phyloP scores from a whole-genome alignment of 768 basidiomycete genomes.

The Boletus patriciae region DNA sequence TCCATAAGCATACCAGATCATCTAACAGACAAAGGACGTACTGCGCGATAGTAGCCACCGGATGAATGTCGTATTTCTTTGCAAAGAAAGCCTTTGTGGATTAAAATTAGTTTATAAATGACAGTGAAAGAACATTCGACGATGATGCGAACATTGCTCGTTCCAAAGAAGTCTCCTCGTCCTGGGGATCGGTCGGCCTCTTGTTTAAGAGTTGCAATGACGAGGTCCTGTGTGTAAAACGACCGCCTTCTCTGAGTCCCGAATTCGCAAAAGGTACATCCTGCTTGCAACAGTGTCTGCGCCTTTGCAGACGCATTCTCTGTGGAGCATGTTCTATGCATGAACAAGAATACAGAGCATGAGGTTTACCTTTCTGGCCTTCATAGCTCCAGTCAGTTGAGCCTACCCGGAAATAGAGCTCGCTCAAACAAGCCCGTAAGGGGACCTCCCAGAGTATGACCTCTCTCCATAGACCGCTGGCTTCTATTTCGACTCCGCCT shows the following conservation, averaged over 20 bases:
- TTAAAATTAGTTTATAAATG: not conserved
- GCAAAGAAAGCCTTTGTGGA: constrained; percentile 76
- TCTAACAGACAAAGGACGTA: constrained; percentile 39
- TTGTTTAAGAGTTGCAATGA: constrained; percentile 64
- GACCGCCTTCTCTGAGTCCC: constrained; percentile 82
- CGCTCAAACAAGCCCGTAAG: constrained; percentile 87
- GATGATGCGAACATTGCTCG: constrained; percentile 72
- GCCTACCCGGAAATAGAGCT: constrained; percentile 81
- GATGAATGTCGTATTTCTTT: constrained; percentile 59
- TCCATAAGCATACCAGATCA: constrained; percentile 3
- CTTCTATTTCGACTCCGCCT: constrained; percentile 74
- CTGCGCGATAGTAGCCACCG: constrained; percentile 87
- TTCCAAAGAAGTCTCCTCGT: constrained; percentile 59
- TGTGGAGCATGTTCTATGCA: constrained; percentile 30
- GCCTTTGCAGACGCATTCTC: constrained; percentile 77
- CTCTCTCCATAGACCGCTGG: constrained; percentile 73
- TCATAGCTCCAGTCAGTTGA: constrained; percentile 83
- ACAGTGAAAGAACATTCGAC: not conserved
- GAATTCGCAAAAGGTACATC: constrained; percentile 80
- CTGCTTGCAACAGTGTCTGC: constrained; percentile 55
- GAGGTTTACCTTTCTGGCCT: constrained; percentile 66
- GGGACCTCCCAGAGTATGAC: constrained; percentile 96
- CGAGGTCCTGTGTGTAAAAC: constrained; percentile 71
- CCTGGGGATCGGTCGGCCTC: constrained; percentile 54
- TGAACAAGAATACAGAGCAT: not conserved